Conservation (phyloP, 140 eudicot genomes). For the Senecio squalidus region DNA sequence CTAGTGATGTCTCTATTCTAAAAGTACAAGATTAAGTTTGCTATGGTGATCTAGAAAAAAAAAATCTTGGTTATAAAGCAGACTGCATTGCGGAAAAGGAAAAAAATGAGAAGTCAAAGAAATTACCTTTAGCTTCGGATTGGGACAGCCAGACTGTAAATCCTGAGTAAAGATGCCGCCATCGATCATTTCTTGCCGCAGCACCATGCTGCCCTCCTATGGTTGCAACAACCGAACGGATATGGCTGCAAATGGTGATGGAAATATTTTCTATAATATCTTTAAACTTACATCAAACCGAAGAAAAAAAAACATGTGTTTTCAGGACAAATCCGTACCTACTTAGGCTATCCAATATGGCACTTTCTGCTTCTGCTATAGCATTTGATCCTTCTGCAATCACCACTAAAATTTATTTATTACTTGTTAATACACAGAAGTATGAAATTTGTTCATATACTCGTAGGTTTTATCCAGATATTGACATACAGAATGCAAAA, state of each 20-base stretch:
- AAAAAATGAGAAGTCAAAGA: neutral
- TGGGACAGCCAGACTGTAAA: constrained; percentile 90
- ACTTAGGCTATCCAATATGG: constrained; percentile 74
- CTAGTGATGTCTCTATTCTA: neutral
- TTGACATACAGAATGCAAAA: too few relatives aligned
- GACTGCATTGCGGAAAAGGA: neutral
- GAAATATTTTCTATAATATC: constrained; percentile 12
- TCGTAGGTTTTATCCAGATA: neutral
- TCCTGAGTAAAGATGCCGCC: constrained; percentile 93
- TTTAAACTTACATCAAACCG: neutral
- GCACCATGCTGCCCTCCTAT: constrained; percentile 85
- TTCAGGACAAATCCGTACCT: constrained; percentile 46
- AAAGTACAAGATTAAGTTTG: neutral
- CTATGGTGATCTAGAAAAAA: neutral
- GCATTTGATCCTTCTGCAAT: constrained; percentile 62
- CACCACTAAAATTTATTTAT: constrained; percentile 46
- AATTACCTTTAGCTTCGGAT: constrained; percentile 83
- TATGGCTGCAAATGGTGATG: constrained; percentile 51
- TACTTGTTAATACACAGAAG: constrained; percentile 33
- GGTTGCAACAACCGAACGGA: constrained; percentile 89
- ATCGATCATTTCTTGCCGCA: constrained; percentile 61
- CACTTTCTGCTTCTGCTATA: constrained; percentile 69
- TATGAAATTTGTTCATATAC: neutral
- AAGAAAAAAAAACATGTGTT: neutral
- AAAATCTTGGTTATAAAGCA: neutral